Evolutionary conservation across 345 rosid species (phyloP).

Genomic region (Arabis alpina): DNA sequence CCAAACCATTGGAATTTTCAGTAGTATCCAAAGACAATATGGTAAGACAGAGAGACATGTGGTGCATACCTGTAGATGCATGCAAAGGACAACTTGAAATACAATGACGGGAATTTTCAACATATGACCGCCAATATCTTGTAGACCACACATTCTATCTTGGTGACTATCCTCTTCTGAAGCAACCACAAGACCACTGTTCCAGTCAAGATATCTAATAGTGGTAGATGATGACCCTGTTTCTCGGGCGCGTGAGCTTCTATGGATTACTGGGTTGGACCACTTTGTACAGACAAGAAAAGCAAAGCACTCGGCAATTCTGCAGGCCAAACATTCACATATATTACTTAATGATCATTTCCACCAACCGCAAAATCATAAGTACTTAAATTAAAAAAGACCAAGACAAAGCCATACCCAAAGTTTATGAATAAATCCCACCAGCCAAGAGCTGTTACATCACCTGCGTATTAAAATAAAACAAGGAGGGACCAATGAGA

Average conservation of each 20-base stretch:
- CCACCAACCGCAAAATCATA: conserved; percentile 13
- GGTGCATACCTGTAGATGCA: conserved; percentile 82
- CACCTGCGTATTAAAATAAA: conserved; percentile 58
- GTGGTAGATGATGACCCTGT: conserved; percentile 66
- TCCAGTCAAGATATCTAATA: conserved; percentile 86
- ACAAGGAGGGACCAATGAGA: conserved; percentile 20
- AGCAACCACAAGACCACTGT: conserved; percentile 76
- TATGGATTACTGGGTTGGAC: conserved; percentile 97
- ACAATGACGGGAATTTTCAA: conserved; percentile 87
- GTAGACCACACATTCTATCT: conserved; percentile 73
- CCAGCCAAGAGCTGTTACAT: conserved; percentile 87
- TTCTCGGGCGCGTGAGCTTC: conserved; percentile 58
- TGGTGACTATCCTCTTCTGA: conserved; percentile 64
- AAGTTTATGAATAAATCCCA: conserved; percentile 95
- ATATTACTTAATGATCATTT: conserved; percentile 25
- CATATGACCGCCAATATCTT: conserved; percentile 94
- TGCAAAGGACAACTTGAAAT: conserved; percentile 89
- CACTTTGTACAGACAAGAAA: conserved; percentile 96
- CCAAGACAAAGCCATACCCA: conserved; percentile 55
- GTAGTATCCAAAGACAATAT: conserved; percentile 36
- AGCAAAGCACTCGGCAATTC: conserved; percentile 96
- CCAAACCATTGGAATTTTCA: conserved; percentile 36
- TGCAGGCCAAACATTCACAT: conserved; percentile 47
- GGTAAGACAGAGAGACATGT: conserved; percentile 37
- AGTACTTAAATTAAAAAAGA: conserved; percentile 14